These are phyloP conservation scores for Ceratocystis cacaofunesta DNA, from an alignment of 2,329 filamentous ascomycete genomes.

Conservation along the genomic window DNA sequence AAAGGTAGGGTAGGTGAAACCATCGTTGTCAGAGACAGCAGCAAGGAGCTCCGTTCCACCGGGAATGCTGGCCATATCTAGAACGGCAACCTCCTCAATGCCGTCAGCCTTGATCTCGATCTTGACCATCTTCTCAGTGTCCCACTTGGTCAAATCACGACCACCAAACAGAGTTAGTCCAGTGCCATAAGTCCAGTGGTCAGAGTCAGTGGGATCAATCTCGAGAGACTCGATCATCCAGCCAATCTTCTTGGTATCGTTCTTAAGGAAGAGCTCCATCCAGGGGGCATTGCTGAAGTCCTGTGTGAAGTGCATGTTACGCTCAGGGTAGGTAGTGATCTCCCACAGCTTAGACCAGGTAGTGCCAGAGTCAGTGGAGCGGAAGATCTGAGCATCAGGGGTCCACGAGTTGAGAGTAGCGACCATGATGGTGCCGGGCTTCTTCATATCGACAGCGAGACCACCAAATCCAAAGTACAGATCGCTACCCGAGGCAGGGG, in stretches of 20 bases:
- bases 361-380: slow-evolving; percentile 38
- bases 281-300: slow-evolving; percentile 36
- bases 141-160: slow-evolving; percentile 41
- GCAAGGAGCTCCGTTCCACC: slow-evolving; percentile 37
- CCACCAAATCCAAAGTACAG: slow-evolving; percentile 42
- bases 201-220: slow-evolving; percentile 42
- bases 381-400: slow-evolving; percentile 41
- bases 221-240: slow-evolving; percentile 48
- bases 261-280: slow-evolving; percentile 35
- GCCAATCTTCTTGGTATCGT: slow-evolving; percentile 36
- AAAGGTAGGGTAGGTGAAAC: slow-evolving; percentile 33
- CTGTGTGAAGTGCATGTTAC: slow-evolving; percentile 33
- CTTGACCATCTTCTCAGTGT: slow-evolving; percentile 32
- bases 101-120: slow-evolving; percentile 38
- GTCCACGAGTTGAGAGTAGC: slow-evolving; percentile 44
- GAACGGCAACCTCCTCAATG: slow-evolving; percentile 39
- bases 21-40: slow-evolving; percentile 36
- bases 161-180: slow-evolving; percentile 40
- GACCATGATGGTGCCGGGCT: slow-evolving; percentile 41
- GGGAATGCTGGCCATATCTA: slow-evolving; percentile 34
- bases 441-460: slow-evolving; percentile 37
- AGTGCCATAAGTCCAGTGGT: slow-evolving; percentile 48
- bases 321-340: slow-evolving; percentile 32
- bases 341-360: slow-evolving; percentile 41
- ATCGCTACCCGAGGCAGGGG: slow-evolving; percentile 33